Base-by-base conservation (phyloP, 495 filamentous ascomycete genomes). In the Rhypophila decipiens region DNA sequence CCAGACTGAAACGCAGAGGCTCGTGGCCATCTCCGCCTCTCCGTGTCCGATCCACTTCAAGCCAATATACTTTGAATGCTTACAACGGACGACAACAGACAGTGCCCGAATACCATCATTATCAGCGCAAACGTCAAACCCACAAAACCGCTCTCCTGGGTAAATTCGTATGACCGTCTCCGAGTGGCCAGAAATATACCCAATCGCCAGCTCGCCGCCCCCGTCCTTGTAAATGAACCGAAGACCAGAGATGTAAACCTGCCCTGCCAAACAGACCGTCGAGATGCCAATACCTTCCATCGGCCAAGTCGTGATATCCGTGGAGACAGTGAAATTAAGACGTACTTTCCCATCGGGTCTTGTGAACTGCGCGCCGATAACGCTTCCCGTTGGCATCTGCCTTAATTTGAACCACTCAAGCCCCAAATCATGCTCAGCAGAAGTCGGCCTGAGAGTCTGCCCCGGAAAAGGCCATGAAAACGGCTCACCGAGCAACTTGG, bases 31-130 rank as follows among this genome's bases (percentile, higher is more conserved):
- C 1, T 20, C 17, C 20, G 22, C 37, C 49, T 11, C 18, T 20
- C 8, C 8, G 35, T 47, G 42, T 19, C 52, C 47, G 42, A 50
- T 47, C 52, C 52, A 55, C 1, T 20, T 11, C 8, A 43, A 47
- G 4, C 39, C 22, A 12, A 39, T 29, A 10, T 38, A 21, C 19
- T 23, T n/a, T 3, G 33, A 42, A 9, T 18, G 31, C 18, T 24
- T 36, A 11, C 15, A 35, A 8, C n/a, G 20, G 21, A 44, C 9
- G 1, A 54, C 39, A 10, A 54, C 27, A 37, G 24, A 46, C 18
- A 54, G 1, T 1, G 42, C 42, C 15, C 42, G 34, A 39, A 54
- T 47, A 2, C 31, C 39, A 24, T 50, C 52, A 3, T 23, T 39
- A 23, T 50, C 47, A 10, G 34, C 17, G 11, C 39, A 33, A 8